Conservation (phyloP, 2,329 filamentous ascomycete species). For the Didymosphaeria variabile region DNA sequence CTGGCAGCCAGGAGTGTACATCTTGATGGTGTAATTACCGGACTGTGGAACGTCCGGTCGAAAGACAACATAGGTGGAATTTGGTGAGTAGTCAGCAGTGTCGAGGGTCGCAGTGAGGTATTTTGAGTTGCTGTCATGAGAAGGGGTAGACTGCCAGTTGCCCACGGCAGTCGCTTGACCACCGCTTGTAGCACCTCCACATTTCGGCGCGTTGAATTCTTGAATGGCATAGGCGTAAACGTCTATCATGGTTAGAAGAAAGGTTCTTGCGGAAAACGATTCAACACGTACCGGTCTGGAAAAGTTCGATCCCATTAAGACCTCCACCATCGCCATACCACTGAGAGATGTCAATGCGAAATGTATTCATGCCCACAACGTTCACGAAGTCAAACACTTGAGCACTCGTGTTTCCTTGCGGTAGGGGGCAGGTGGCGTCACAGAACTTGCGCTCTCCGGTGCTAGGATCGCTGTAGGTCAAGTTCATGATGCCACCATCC, state of each 20-base stretch:
- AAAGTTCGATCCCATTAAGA: slow-evolving; percentile 84
- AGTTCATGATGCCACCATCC: slow-evolving; percentile 92
- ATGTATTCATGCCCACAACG: slow-evolving; percentile 86
- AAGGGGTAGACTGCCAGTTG: slow-evolving; percentile 75
- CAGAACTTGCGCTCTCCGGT: slow-evolving; percentile 74
- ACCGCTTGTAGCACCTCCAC: slow-evolving; percentile 68
- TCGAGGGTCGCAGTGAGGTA: slow-evolving; percentile 77
- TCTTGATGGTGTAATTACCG: slow-evolving; percentile 88
- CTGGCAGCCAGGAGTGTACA: slow-evolving; percentile 92
- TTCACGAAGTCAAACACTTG: slow-evolving; percentile 97
- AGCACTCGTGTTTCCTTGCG: slow-evolving; percentile 70
- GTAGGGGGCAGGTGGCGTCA: slow-evolving; percentile 85
- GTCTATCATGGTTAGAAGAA: slow-evolving; percentile 54
- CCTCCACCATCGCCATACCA: slow-evolving; percentile 90
- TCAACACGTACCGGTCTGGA: slow-evolving; percentile 68
- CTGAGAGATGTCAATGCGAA: slow-evolving; percentile 83
- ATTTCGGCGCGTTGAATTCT: slow-evolving; percentile 87
- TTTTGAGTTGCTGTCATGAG: slow-evolving; percentile 73
- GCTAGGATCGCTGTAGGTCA: slow-evolving; percentile 83
- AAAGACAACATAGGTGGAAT: slow-evolving; percentile 77
- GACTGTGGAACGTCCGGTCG: slow-evolving; percentile 84
- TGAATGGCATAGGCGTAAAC: slow-evolving; percentile 86
- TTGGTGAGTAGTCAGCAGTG: slow-evolving; percentile 62
- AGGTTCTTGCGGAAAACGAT: neutral
- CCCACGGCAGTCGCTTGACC: slow-evolving; percentile 76